Percentiles rank a stretch among this genome's conserved stretches.
Conservation (phyloP, 345 rosid genomes). For the Leavenworthia alabamica region DNA sequence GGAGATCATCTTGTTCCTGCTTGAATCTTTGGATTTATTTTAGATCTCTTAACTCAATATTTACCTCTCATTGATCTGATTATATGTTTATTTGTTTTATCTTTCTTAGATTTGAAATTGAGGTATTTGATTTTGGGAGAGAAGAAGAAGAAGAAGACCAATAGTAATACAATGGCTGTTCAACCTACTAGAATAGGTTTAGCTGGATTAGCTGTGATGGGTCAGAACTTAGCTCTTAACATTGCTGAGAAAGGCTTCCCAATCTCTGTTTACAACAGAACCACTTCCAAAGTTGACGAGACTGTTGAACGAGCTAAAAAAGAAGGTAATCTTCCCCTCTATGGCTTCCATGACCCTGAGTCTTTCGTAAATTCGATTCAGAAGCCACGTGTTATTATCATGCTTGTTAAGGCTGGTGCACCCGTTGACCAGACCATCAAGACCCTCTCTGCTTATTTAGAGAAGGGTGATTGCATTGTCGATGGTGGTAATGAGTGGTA, state of each 20-base stretch:
- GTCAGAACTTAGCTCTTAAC: conserved; percentile 91
- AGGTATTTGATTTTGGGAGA: neutral
- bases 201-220: conserved; percentile 98
- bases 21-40: neutral
- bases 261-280: conserved; percentile 88
- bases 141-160: conserved; percentile 34
- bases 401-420: conserved; percentile 94
- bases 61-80: no score
- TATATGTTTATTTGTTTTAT: no score
- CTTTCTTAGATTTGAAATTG: neutral
- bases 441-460: conserved; percentile 75
- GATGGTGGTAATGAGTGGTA: conserved; percentile 99
- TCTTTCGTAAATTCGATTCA: conserved; percentile 74
- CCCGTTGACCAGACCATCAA: conserved; percentile 91
- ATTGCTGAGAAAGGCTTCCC: conserved; percentile 95
- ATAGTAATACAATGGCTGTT: conserved; percentile 62
- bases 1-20: neutral
- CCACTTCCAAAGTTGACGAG: conserved; percentile 85
- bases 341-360: conserved; percentile 80
- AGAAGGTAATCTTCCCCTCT: conserved; percentile 76
- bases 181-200: conserved; percentile 74
- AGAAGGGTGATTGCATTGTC: conserved; percentile 88
- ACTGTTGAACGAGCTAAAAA: conserved; percentile 80
- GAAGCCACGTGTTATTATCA: conserved; percentile 86
- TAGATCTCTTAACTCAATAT: no score